phyloP scores from a whole-genome alignment of 768 basidiomycete species.

The Rhodocollybia butyracea region DNA sequence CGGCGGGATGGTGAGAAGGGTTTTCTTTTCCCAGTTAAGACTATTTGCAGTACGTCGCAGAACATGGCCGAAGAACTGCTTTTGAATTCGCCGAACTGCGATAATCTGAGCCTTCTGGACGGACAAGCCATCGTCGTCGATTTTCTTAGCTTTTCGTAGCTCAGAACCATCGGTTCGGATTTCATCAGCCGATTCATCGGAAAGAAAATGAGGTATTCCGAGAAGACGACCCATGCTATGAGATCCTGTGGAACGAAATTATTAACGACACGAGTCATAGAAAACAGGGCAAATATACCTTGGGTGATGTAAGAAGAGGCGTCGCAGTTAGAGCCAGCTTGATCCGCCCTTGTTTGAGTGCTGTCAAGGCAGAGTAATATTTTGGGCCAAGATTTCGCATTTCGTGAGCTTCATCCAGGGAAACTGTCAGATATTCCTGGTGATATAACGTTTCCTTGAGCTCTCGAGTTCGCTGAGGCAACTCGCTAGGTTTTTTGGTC shows the following conservation, averaged over 20 bases:
- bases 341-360: slow-evolving; percentile 10
- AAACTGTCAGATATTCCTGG: slow-evolving; percentile 13
- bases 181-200: background rate
- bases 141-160: background rate
- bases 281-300: slow-evolving; percentile 12
- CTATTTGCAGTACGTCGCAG: background rate
- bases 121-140: background rate
- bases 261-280: background rate
- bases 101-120: background rate
- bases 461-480: background rate
- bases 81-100: background rate
- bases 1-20: background rate
- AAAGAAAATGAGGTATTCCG: background rate
- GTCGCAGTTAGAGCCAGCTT: slow-evolving; percentile 20
- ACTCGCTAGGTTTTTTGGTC: slow-evolving; percentile 16
- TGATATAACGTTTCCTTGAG: slow-evolving; percentile 14
- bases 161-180: background rate
- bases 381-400: slow-evolving; percentile 15
- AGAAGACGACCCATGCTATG: background rate
- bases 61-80: background rate
- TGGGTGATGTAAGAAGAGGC: slow-evolving; percentile 20
- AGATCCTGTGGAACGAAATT: background rate
- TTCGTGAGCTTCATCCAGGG: slow-evolving; percentile 22
- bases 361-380: slow-evolving; percentile 12
- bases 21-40: background rate